Percentiles rank a stretch among this genome's conserved stretches.
phyloP scores from a whole-genome alignment of 202 grass and related monocot species.

The Miscanthus sacchariflorus region DNA sequence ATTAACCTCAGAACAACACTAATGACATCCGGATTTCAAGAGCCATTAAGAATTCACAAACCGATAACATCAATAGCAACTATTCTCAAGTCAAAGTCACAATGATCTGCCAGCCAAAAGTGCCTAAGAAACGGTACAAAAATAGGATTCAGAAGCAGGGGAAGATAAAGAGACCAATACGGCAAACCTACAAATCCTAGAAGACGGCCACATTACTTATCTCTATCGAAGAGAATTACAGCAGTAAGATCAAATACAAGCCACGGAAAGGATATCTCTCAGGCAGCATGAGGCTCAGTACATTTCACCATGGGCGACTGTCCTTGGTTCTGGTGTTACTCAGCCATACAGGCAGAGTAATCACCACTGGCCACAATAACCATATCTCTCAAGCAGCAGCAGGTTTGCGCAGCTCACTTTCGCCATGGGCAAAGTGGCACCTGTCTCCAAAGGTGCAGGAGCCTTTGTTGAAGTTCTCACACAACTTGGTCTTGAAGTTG shows the following conservation, averaged over 20 bases:
- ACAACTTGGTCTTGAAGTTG: conserved; percentile 90
- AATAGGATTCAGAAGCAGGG: not conserved
- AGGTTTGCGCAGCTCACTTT: conserved; percentile 73
- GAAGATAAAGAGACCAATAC: not conserved
- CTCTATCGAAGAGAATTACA: conserved; percentile 43
- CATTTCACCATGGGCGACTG: conserved; percentile 38
- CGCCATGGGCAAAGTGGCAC: conserved; percentile 89
- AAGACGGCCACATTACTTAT: not conserved
- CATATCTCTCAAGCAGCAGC: conserved; percentile 46
- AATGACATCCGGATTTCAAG: not conserved
- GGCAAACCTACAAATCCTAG: conserved; percentile 41
- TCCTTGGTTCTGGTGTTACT: conserved; percentile 15
- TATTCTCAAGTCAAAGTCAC: conserved; percentile 11
- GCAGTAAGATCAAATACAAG: conserved; percentile 12
- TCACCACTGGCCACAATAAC: conserved; percentile 12
- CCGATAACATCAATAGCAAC: not conserved
- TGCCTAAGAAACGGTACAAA: conserved; percentile 37
- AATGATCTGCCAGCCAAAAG: not conserved
- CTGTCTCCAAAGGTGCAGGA: conserved; percentile 87
- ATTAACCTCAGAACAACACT: not conserved
- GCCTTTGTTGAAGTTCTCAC: conserved; percentile 89
- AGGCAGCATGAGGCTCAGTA: conserved; percentile 42
- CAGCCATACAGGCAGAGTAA: conserved; percentile 30
- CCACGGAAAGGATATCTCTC: conserved; percentile 15
- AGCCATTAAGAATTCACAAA: not conserved